A percentile compares a stretch with the other conserved stretches of the same genome.
Conservation (phyloP, 768 basidiomycete genomes). For the Rhodocollybia butyracea region DNA sequence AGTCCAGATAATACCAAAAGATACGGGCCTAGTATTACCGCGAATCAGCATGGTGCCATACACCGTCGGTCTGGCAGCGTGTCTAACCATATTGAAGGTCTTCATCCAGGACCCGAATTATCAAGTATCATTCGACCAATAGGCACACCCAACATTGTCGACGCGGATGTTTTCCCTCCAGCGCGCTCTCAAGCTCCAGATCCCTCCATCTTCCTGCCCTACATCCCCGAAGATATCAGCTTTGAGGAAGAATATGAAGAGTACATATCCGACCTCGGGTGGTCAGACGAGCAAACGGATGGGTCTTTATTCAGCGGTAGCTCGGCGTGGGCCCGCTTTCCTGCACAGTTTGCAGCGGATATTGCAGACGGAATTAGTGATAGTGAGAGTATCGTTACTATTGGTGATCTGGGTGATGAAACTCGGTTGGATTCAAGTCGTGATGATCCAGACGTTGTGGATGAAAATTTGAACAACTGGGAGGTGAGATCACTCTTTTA, state of each 20-base stretch:
- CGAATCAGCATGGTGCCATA: slow-evolving; percentile 46
- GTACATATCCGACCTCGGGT: slow-evolving; percentile 85
- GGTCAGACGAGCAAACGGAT: slow-evolving; percentile 55
- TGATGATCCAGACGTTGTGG: slow-evolving; percentile 59
- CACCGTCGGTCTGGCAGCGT: slow-evolving; percentile 84
- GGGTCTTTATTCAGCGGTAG: slow-evolving; percentile 37
- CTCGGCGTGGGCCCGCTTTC: slow-evolving; percentile 83
- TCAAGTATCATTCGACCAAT: slow-evolving; percentile 70
- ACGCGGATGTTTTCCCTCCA: slow-evolving; percentile 94
- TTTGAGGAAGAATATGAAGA: slow-evolving; percentile 98
- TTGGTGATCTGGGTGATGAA: slow-evolving; percentile 85
- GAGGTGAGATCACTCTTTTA: slow-evolving; percentile 56
- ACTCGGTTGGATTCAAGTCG: slow-evolving; percentile 58
- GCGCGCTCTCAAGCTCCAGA: slow-evolving; percentile 83
- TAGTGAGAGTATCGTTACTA: slow-evolving; percentile 88
- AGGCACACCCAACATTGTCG: slow-evolving; percentile 74
- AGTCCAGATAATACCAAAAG: slow-evolving; percentile 82
- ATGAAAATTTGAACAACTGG: slow-evolving; percentile 93
- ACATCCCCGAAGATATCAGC: slow-evolving; percentile 89
- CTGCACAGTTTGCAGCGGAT: slow-evolving; percentile 65
- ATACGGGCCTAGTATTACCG: slow-evolving; percentile 63
- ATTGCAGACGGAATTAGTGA: slow-evolving; percentile 91
- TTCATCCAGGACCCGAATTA: slow-evolving; percentile 71
- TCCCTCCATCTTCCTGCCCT: slow-evolving; percentile 81
- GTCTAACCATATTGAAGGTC: slow-evolving; percentile 76